Conservation (phyloP, 192 early-diverging fungal genomes). For the Linnemannia schmuckeri region DNA sequence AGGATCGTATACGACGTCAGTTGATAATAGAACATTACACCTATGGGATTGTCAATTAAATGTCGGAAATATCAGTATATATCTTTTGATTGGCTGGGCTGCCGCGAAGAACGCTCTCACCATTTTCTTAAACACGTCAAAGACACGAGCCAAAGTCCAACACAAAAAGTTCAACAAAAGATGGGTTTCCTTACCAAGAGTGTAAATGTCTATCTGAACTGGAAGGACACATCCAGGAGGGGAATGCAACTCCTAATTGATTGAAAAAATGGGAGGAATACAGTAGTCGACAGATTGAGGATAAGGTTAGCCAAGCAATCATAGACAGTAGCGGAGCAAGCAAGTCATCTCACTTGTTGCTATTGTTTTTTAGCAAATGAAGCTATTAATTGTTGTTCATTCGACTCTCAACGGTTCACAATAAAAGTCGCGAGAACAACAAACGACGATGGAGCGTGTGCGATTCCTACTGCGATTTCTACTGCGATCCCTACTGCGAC, state of each 20-base stretch:
- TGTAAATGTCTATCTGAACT: constrained; percentile 50
- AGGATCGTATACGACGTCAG: constrained; percentile 32
- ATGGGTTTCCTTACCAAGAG: constrained; percentile 28
- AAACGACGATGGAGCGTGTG: neutral
- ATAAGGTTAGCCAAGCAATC: neutral
- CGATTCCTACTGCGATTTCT: too few species aligned
- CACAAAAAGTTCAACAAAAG: neutral
- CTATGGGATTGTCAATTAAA: neutral
- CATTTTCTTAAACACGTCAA: neutral
- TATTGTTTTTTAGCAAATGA: too few species aligned
- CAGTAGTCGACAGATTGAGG: too few species aligned
- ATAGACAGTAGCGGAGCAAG: neutral
- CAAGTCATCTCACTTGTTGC: neutral
- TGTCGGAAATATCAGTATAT: too few species aligned
- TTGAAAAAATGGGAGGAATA: neutral
- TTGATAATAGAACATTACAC: constrained; percentile 49
- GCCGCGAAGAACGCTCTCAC: neutral
- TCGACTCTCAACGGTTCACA: neutral
- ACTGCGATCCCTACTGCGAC: neutral
- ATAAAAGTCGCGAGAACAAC: neutral
- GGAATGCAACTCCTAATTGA: constrained; percentile 39
- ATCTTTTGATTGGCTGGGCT: neutral
- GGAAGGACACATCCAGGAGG: constrained; percentile 46
- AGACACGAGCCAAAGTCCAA: neutral
- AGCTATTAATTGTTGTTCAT: neutral